Percentiles rank a stretch among this genome's conserved stretches.
Conservation (phyloP, 768 basidiomycete species). For the Podaxis sp. region DNA sequence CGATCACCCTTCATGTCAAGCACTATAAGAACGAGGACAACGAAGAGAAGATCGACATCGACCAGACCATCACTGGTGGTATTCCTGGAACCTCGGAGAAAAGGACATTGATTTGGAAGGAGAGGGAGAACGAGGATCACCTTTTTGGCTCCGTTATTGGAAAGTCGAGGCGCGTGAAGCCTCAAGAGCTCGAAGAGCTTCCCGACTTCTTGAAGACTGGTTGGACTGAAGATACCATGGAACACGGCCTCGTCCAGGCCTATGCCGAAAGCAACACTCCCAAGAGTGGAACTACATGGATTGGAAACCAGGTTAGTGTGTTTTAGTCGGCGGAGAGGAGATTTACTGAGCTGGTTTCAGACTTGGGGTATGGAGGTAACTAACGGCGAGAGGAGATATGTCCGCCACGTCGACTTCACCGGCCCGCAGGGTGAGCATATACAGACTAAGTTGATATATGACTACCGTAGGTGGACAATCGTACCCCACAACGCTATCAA, state of each 20-base stretch:
- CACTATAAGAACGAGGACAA: slow-evolving; percentile 62
- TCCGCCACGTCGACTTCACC: slow-evolving; percentile 60
- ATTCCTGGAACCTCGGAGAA: slow-evolving; percentile 56
- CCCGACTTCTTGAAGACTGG: slow-evolving; percentile 36
- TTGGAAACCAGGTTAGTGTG: slow-evolving; percentile 52
- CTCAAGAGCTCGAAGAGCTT: slow-evolving; percentile 41
- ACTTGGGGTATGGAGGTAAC: slow-evolving; percentile 66
- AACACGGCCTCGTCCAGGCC: slow-evolving; percentile 44
- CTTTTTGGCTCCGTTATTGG: slow-evolving; percentile 61
- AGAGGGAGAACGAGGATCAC: slow-evolving; percentile 51
- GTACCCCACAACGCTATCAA: neutral
- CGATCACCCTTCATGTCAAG: slow-evolving; percentile 58
- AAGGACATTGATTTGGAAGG: slow-evolving; percentile 55
- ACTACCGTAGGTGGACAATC: slow-evolving; percentile 53
- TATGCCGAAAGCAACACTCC: slow-evolving; percentile 58
- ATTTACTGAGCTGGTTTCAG: slow-evolving; percentile 20
- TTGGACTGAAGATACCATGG: slow-evolving; percentile 39
- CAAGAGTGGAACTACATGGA: slow-evolving; percentile 63
- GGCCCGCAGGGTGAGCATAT: slow-evolving; percentile 60
- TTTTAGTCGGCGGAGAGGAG: neutral
- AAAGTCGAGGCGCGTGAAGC: slow-evolving; percentile 49
- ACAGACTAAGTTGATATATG: slow-evolving; percentile 57
- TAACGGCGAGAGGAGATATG: slow-evolving; percentile 58
- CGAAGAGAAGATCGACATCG: slow-evolving; percentile 65
- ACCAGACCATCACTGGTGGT: slow-evolving; percentile 63